phyloP scores from a whole-genome alignment of 2,329 filamentous ascomycete genomes.

The Amesomyces nigricolor region DNA sequence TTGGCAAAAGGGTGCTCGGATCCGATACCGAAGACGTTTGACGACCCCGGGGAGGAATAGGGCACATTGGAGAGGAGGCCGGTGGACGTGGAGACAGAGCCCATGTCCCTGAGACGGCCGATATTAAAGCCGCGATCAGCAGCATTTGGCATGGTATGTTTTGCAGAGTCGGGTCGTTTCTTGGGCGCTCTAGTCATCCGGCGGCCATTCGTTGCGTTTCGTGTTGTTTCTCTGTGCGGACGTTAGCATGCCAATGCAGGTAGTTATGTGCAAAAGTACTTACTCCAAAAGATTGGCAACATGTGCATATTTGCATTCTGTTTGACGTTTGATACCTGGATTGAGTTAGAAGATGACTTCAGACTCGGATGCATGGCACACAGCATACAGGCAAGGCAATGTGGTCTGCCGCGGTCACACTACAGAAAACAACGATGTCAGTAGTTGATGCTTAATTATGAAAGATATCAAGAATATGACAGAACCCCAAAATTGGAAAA shows the following conservation, averaged over 20 bases:
- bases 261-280: conserved; percentile 29
- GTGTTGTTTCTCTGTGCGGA: conserved; percentile 48
- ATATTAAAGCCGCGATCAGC: conserved; percentile 48
- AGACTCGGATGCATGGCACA: neutral
- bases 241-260: neutral
- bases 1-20: conserved; percentile 76
- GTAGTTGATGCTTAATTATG: neutral
- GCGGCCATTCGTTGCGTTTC: conserved; percentile 47
- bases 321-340: conserved; percentile 68
- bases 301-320: conserved; percentile 67
- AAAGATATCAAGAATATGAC: no score
- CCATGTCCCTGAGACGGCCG: conserved; percentile 43
- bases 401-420: conserved; percentile 69
- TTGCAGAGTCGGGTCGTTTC: conserved; percentile 42
- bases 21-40: conserved; percentile 75
- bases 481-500: no score
- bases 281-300: conserved; percentile 74
- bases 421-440: conserved; percentile 32
- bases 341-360: conserved; percentile 11
- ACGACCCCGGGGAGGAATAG: conserved; percentile 63
- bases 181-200: conserved; percentile 54
- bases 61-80: conserved; percentile 67
- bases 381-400: conserved; percentile 58
- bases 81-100: conserved; percentile 50
- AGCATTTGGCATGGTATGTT: conserved; percentile 47